A percentile compares a stretch with the other conserved stretches of the same genome.
phyloP scores from a whole-genome alignment of 306 rosid species.

The peach (Prunus persica) region DNA sequence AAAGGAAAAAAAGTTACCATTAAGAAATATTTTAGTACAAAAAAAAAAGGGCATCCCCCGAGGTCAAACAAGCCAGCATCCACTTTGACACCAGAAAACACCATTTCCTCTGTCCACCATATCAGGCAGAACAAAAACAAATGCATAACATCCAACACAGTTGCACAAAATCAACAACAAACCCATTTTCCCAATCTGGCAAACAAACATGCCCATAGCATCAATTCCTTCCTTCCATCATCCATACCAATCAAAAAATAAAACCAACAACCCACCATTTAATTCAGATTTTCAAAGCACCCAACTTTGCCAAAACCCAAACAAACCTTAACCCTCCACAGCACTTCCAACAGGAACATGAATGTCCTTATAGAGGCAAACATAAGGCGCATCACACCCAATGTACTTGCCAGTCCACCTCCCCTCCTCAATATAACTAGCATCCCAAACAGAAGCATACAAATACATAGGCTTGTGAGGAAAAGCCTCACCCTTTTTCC shows the following conservation, averaged over 20 bases:
- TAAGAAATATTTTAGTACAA: neutral
- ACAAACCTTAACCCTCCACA: slow-evolving; percentile 15
- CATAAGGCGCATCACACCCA: slow-evolving; percentile 55
- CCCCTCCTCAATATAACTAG: slow-evolving; percentile 48
- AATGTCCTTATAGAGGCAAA: slow-evolving; percentile 57
- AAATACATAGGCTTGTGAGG: slow-evolving; percentile 52
- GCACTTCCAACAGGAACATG: slow-evolving; percentile 40
- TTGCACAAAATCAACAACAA: neutral
- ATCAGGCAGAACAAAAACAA: neutral
- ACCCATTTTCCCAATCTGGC: no score
- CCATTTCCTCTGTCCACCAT: neutral
- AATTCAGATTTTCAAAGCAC: neutral
- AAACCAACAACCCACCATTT: neutral
- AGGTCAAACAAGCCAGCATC: neutral
- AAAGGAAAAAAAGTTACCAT: neutral
- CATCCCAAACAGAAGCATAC: slow-evolving; percentile 67
- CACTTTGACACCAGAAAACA: neutral
- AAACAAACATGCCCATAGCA: no score
- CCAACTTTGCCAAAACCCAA: neutral
- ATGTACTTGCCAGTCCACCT: slow-evolving; percentile 51
- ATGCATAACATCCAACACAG: neutral
- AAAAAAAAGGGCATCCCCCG: neutral
- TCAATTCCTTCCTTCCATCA: no score
- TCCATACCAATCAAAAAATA: neutral
- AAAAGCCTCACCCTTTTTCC: slow-evolving; percentile 35